Evolutionary conservation across 2,329 filamentous ascomycete genomes (phyloP), one percentile per base, ranked within the genome.

Genomic region (Nakataea oryzae): DNA sequence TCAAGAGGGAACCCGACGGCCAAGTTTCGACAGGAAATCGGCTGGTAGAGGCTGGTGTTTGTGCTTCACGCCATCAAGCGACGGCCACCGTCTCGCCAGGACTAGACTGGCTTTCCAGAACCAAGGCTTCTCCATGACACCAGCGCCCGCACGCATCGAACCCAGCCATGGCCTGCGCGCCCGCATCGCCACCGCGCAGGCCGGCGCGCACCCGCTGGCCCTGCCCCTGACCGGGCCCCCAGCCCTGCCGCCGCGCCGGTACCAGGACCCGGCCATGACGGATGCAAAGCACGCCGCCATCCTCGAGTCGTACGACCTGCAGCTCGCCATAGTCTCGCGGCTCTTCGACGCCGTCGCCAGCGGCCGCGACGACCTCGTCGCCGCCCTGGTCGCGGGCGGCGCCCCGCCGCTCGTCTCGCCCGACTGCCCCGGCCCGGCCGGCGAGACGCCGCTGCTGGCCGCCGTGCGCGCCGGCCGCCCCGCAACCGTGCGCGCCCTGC

Each of bases 381-480:
- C 66, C 17, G 61, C 65, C n/a, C 70, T 75, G 28, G 64, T 78
- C 58, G 24, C 64, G 4, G 64, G 62, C 5, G 75, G 75, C 6
- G n/a, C n/a, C n/a, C n/a, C n/a, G n/a, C n/a, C n/a, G 34, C 69
- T 76, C 63, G 69, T 78, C 59, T 75, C 74, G 17, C 76, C 76
- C 5, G 74, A 76, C 67, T 69, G 71, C 3, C 69, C 71, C 28
- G 65, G 67, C 62, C 13, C 12, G 7, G 50, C 26, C 4, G 70
- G 71, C 24, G 65, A 69, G 32, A 76, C 75, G 2, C 74, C 76
- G 1, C 69, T 78, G 30, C 66, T 76, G 13, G 69, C 70, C 1
- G 74, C 75, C 28, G 69, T 77, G n/a, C 62, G 67, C 30, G 64
- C 57, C 1, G 69, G 73, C 47, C 67, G 68, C 41, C 65, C 68